Evolutionary conservation across 1,139 yeast genomes (phyloP).

Genomic region (Meyerozyma elateridarum): DNA sequence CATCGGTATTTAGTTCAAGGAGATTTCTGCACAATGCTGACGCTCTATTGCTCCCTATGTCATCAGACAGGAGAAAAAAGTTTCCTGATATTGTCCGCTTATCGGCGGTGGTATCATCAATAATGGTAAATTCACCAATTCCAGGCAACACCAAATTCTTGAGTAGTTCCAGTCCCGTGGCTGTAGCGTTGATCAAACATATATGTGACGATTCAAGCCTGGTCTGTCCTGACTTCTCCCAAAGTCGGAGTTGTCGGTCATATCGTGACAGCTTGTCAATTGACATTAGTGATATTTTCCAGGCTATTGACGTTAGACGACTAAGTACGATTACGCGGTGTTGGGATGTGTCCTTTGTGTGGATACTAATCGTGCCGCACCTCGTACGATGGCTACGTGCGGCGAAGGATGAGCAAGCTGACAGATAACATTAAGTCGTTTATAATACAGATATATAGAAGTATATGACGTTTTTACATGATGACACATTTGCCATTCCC

Average conservation of each 20-base stretch:
- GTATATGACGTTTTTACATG: too few relatives aligned
- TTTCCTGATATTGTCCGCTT: constrained; percentile 49
- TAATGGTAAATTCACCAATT: constrained; percentile 59
- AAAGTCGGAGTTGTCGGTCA: constrained; percentile 84
- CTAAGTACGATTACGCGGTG: too few relatives aligned
- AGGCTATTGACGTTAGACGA: too few relatives aligned
- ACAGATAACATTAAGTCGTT: too few relatives aligned
- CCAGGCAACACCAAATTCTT: constrained; percentile 85
- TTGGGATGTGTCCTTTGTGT: too few relatives aligned
- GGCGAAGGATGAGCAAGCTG: too few relatives aligned
- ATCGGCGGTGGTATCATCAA: constrained; percentile 43
- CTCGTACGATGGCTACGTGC: too few relatives aligned
- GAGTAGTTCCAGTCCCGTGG: constrained; percentile 62
- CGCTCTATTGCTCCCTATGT: constrained; percentile 43
- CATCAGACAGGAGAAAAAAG: constrained; percentile 52
- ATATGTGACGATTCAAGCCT: constrained; percentile 56
- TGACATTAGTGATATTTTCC: too few relatives aligned
- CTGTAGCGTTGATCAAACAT: constrained; percentile 56
- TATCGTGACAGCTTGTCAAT: constrained; percentile 46
- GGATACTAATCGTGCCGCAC: too few relatives aligned
- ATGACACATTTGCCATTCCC: constrained; percentile 24
- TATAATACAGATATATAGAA: too few relatives aligned
- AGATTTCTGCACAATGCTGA: constrained; percentile 36
- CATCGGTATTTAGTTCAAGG: constrained; percentile 59
- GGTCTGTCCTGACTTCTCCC: constrained; percentile 79